Base-by-base conservation (phyloP, 768 basidiomycete species). In the Pleurotus cornucopiae region DNA sequence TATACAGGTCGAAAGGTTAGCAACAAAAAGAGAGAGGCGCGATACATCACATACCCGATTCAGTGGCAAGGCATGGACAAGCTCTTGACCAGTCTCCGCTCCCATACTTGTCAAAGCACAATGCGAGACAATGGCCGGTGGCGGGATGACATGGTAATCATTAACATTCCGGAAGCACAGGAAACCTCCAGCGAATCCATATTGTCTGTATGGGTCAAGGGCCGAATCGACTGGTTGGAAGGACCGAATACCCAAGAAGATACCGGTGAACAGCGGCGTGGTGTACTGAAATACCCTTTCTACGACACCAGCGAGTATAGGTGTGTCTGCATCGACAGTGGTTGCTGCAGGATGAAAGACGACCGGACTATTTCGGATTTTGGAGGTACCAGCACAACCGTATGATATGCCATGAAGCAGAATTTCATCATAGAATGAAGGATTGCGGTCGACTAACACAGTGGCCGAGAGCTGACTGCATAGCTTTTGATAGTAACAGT, bases 141-240 rank as follows among this genome's bases (percentile, higher is more conserved):
- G 11, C 34, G 57, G 49, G 21, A 60, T 55, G 2, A 59, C 30
- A 23, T 54, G 16, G 11, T 40, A 6, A n/a, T 11, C 30, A n/a
- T 23, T 40, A 1, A 45, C 37, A 2, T 23, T 49, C 1, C 41
- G 21, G 3, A 44, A 25, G 39, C 62, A 59, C 7, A 63, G 46
- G 40, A 49, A 61, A 12, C 60, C 58, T 9, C 48, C 58, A 7
- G 62, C 51, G 37, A 59, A 59, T 6, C 62, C 58, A 43, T 57
- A 61, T 25, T 47, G n/a, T 9, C 48, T 11, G 47, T 63, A 63
- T 6, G 60, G 60, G 43, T 63, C 60, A n/a, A 18, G n/a, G 14
- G 13, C 6, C 12, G 20, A 46, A 38, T 54, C 9, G 37, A 52
- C n/a, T 9, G 16, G 23, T 9, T 12, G 11, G 37, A 47, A 46